Base-by-base conservation (phyloP, 129 eudicot genomes). In the Saussurea involucrata region DNA sequence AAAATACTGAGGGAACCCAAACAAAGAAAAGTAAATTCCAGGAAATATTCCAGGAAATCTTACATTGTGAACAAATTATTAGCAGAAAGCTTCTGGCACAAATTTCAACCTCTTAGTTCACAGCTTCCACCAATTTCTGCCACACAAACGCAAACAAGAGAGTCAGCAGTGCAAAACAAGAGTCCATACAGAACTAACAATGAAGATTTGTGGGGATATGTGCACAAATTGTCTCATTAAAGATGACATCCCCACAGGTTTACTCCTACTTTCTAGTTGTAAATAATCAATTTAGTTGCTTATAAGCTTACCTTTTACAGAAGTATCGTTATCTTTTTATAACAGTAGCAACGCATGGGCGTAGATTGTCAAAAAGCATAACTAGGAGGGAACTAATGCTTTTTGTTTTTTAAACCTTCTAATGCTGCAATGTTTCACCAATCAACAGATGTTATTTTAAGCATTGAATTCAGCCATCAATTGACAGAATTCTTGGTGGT, bases 111-210 rank as follows among this genome's bases (percentile, higher is more conserved):
- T 79, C 82, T 82, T 71, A 84, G 64, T 71, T 80, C 27, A 63
- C 57, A 49, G 88, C 88, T 75, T 87, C 88, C 29, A 36, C 91
- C 86, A 31, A 72, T 76, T 87, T 82, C 91, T 87, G 88, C 67
- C 65, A 79, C 37, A 63, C 49, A 76, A 46, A 77, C 65, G 76
- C 70, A 55, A 61, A 71, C 28, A 10, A 24, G 31, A 2, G 31
- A 24, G 24, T 60, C 29, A 81, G 69, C 65, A 60, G 28, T 21
- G 13, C 21, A 17, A 53, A 53, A 53, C 3, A 53, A 53, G 61
- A 53, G 61, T 53, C 22, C 61, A 53, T 53, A 17, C 8, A 53
- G 60, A 53, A 53, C 22, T n/a, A 17, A 53, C 9, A 53, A 53
- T 53, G 61, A 53, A 53, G 21, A 53, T n/a, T 53, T 53, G 15